Evolutionary conservation across 2,329 filamentous ascomycete genomes (phyloP), one percentile per base, ranked within the genome.

Genomic region (Gremmenia infestans): DNA sequence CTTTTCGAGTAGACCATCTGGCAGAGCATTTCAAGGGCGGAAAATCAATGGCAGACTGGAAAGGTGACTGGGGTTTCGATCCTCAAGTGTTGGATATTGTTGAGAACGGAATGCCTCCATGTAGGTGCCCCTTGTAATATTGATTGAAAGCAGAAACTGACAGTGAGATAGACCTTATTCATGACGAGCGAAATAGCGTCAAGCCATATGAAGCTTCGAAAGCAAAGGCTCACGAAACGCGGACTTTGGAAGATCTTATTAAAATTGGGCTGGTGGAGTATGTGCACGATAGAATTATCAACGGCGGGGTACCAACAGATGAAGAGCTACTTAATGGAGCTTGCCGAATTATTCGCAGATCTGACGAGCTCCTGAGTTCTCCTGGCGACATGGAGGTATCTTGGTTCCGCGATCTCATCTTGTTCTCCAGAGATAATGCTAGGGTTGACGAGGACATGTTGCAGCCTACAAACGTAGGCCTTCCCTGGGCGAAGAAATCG

Each of bases 11-110:
- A 15, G 83, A 86, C 63, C 83, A 87, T 65, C 71, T 86, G 40
- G 83, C 83, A n/a, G 81, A 85, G 60, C 83, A 86, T 70, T 87
- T 86, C 74, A 86, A 85, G 71, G 80, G 76, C 25, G 82, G 83
- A 72, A 80, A 79, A 60, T 82, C 80, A 65, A 87, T 87, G 83
- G 81, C 79, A 60, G 81, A 86, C 70, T 87, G 83, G 83, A 83
- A 85, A 75, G 83, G 83, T 73, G 83, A 84, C 70, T 86, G 83
- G 82, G 83, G 83, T 75, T 86, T 87, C 60, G 83, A 86, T 54
- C 72, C 74, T 28, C 78, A 81, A 37, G 78, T 86, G 43, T 73
- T 84, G 62, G 76, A 82, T 59, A 79, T 85, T 74, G 79, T 86
- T 64, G 83, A 86, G 70, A 86, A 86, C 66, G 82, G 82, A 48